These are phyloP conservation scores for Trametes elegans DNA, from an alignment of 768 basidiomycete species.

Conservation along the genomic window DNA sequence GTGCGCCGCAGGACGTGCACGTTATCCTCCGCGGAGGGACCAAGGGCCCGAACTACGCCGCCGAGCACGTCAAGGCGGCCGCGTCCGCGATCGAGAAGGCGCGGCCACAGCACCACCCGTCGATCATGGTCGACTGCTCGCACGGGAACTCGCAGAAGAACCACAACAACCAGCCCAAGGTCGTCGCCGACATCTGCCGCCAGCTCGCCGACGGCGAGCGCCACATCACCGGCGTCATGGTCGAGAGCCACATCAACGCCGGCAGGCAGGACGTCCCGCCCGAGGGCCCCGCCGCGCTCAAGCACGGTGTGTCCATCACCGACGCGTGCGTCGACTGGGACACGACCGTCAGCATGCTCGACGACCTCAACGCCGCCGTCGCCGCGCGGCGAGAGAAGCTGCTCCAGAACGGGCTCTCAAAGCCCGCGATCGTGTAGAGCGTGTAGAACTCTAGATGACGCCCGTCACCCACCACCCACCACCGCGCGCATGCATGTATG, in stretches of 20 bases:
- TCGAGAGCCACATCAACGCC: slow-evolving; percentile 91
- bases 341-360: slow-evolving; percentile 71
- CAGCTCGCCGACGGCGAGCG: slow-evolving; percentile 72
- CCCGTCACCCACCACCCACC: no score
- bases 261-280: slow-evolving; percentile 87
- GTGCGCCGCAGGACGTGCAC: slow-evolving; percentile 67
- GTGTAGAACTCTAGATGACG: no score
- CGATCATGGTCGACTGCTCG: slow-evolving; percentile 87
- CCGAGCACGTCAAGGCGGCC: slow-evolving; percentile 68
- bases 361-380: slow-evolving; percentile 59
- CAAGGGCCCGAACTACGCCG: slow-evolving; percentile 84
- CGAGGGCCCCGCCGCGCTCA: slow-evolving; percentile 62
- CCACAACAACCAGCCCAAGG: slow-evolving; percentile 87
- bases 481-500: no score
- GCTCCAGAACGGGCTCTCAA: slow-evolving; percentile 39
- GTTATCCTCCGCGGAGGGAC: slow-evolving; percentile 94
- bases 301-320: slow-evolving; percentile 84
- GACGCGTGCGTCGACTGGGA: slow-evolving; percentile 92
- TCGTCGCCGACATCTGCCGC: slow-evolving; percentile 63
- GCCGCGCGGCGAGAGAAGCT: slow-evolving; percentile 41
- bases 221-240: slow-evolving; percentile 92
- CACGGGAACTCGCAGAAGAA: slow-evolving; percentile 97
- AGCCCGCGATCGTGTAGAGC: no score
- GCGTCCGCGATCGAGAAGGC: slow-evolving; percentile 64
- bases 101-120: slow-evolving; percentile 48